Evolutionary conservation across 2,329 filamentous ascomycete species (phyloP).

Genomic region (Raffaelea albimanens): DNA sequence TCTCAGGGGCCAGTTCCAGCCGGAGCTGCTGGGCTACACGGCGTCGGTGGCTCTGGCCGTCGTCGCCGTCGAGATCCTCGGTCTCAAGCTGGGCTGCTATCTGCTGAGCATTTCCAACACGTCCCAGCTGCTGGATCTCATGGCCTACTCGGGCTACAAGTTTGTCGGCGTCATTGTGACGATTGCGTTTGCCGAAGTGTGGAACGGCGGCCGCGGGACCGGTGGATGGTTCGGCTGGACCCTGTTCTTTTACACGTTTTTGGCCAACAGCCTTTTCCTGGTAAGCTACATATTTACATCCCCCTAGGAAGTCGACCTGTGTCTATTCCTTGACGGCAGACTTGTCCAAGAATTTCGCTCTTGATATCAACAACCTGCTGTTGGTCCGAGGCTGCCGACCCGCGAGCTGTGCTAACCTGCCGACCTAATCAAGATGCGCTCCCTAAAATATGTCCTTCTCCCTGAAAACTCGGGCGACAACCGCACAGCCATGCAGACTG

Average conservation of each 20-base stretch:
- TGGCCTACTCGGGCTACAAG: slow-evolving; percentile 97
- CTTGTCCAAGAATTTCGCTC: too few species aligned
- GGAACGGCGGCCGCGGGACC: slow-evolving; percentile 71
- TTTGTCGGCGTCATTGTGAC: slow-evolving; percentile 95
- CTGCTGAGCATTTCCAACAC: slow-evolving; percentile 89
- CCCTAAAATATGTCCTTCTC: slow-evolving; percentile 88
- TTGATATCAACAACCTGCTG: background rate
- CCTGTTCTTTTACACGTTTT: slow-evolving; percentile 83
- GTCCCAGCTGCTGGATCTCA: slow-evolving; percentile 82
- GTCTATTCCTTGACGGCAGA: too few species aligned
- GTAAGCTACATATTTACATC: slow-evolving; percentile 53
- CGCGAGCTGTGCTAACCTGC: background rate
- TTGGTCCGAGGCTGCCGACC: too few species aligned
- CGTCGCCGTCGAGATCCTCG: slow-evolving; percentile 79
- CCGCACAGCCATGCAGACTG: slow-evolving; percentile 55
- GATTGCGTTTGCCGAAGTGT: slow-evolving; percentile 66
- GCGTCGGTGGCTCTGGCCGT: slow-evolving; percentile 77
- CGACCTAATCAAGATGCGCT: slow-evolving; percentile 60
- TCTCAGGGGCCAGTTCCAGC: slow-evolving; percentile 83
- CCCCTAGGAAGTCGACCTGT: too few species aligned
- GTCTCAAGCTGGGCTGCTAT: slow-evolving; percentile 86
- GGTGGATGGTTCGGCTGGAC: slow-evolving; percentile 83
- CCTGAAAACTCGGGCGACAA: slow-evolving; percentile 67
- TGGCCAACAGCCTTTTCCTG: slow-evolving; percentile 91
- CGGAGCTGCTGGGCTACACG: slow-evolving; percentile 83